Base-by-base conservation (phyloP, 2,329 filamentous ascomycete species). In the Esteya vermicola region DNA sequence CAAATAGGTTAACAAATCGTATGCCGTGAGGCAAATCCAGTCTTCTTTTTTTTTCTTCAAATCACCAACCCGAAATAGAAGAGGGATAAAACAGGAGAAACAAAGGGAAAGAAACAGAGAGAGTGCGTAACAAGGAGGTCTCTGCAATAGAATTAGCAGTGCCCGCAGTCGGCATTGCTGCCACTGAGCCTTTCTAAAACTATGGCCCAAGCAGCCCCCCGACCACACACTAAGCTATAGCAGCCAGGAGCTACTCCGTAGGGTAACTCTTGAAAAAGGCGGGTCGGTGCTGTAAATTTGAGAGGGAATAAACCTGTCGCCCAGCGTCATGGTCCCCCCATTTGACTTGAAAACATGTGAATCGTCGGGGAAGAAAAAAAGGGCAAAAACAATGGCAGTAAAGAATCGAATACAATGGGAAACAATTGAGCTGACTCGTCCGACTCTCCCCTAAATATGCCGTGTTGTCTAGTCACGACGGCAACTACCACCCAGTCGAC, bases 401-500 rank as follows among this genome's bases (percentile, higher is more conserved):
- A n/a, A n/a, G n/a, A n/a, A n/a, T 33, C n/a, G 32, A 14, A 18
- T 10, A 38, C 14, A 22, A 38, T 18, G 19, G 22, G 31, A 19
- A 33, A 36, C 41, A 34, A 22, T n/a, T n/a, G n/a, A n/a, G n/a
- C n/a, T n/a, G n/a, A n/a, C n/a, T n/a, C n/a, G n/a, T n/a, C n/a
- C n/a, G n/a, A n/a, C n/a, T n/a, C n/a, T n/a, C n/a, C n/a, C n/a
- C n/a, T n/a, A n/a, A n/a, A n/a, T n/a, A n/a, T n/a, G n/a, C n/a
- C n/a, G n/a, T n/a, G n/a, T n/a, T n/a, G n/a, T n/a, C n/a, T n/a
- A n/a, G n/a, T n/a, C n/a, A n/a, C n/a, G n/a, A n/a, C n/a, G n/a
- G n/a, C n/a, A n/a, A n/a, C n/a, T n/a, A n/a, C n/a, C n/a, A 30
- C 38, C 43, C 38, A 74, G 52, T 28, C 67, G 62, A 30, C 64